Base-by-base conservation (phyloP, 805 yeast genomes). In the Lipomyces yamanashiensis region DNA sequence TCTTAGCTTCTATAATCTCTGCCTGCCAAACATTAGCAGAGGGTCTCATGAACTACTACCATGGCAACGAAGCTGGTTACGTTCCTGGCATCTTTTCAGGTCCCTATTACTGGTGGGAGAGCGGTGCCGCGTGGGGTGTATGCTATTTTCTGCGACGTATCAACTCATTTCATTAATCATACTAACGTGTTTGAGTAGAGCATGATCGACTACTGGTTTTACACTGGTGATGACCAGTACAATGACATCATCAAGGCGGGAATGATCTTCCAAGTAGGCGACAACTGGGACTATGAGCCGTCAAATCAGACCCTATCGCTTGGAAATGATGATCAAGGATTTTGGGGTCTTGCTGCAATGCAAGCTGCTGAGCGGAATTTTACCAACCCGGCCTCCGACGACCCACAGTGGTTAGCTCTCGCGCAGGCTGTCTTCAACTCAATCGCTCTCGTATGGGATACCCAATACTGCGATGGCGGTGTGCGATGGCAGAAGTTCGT, bases 31-130 rank as follows among this genome's bases (percentile, higher is more conserved):
- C 84, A 23, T 72, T 88, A 23, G 81, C 86, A 17, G 72, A 78
- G 23, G 93, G 93, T 62, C 76, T 87, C 68, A 79, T 88, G 80
- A 86, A 85, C 76, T 88, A 88, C 75, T 88, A 88, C 75, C 82
- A 83, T 68, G 90, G 90, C 37, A 69, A 75, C 66, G 75, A 81
- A 44, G 74, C 80, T 47, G 98, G 98, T 45, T 87, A 92, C 9
- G 83, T 90, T 5, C 81, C 90, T 28, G 98, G 98, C 48, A 85
- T 89, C 90, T 92, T 93, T 75, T 79, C 86, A 10, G 79, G 81
- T 72, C 97, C 97, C 0, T 92, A 93, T 81, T 93, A 92, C 81
- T 93, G 98, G 99, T 90, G 96, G 96, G 87, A 88, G 76, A 90
- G 92, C 48, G 96, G 95, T 72, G 93, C 90, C 68, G 91, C 92